These are phyloP conservation scores for Leccinum cinnamomeum DNA, from an alignment of 1,284 basidiomycete genomes.

Conservation along the genomic window DNA sequence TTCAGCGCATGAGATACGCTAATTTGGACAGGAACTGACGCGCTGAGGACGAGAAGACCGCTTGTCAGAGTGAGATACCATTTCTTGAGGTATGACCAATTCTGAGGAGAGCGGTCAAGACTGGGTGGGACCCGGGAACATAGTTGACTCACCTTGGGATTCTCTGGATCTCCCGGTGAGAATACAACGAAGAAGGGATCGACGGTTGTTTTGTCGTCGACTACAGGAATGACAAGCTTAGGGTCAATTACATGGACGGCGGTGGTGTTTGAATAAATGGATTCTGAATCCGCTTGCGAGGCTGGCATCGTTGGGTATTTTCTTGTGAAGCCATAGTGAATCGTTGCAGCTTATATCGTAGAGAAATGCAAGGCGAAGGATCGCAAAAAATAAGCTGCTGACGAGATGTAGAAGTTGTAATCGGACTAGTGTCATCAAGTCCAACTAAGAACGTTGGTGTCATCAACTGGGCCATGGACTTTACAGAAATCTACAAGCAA, in stretches of 20 bases:
- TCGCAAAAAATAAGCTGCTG: constrained; percentile 17
- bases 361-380: not conserved
- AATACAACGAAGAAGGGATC: constrained; percentile 37
- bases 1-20: constrained; percentile 10
- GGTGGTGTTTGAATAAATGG: constrained; percentile 17
- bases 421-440: not conserved
- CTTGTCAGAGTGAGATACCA: constrained; percentile 66
- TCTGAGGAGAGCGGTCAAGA: constrained; percentile 38
- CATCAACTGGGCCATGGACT: constrained; percentile 52
- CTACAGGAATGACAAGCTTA: constrained; percentile 6
- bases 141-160: constrained; percentile 38
- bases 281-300: constrained; percentile 18
- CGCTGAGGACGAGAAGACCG: constrained; percentile 68
- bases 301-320: constrained; percentile 12
- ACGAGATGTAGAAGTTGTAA: constrained; percentile 2
- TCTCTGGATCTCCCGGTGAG: constrained; percentile 30
- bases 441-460: not conserved
- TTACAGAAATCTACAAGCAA: constrained; percentile 79
- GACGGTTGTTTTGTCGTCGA: not conserved
- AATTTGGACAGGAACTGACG: constrained; percentile 39
- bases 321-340: not conserved
- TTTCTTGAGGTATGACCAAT: constrained; percentile 54
- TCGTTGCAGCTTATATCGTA: constrained; percentile 16
- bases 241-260: constrained; percentile 20
- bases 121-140: not conserved